Evolutionary conservation across 2,329 filamentous ascomycete genomes (phyloP), one percentile per base, ranked within the genome.

Genomic region (Alternaria triticimaculans): DNA sequence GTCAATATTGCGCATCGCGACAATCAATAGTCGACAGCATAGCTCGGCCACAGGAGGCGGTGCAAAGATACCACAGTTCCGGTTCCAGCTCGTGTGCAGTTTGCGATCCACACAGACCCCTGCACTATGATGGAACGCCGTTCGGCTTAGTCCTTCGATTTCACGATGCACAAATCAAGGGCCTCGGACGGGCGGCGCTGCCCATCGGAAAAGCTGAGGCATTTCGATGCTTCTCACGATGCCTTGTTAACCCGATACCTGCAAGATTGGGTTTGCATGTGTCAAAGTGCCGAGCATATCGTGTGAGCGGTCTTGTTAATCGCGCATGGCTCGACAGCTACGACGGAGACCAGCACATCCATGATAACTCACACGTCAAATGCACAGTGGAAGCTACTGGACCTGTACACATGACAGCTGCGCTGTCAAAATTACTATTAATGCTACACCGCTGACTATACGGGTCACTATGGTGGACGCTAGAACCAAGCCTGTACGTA

Each of bases 1-100:
- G 28, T 41, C 50, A n/a, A 50, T 23, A 55, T 14, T 26, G 49
- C 28, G 18, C 49, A 37, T 23, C 49, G 26, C 49, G 28, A 37
- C 23, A 33, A 37, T 37, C 28, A 23, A 51, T 51, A 33, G 18
- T 15, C 8, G 49, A 37, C 10, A 51, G 49, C 28, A 23, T 51
- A 33, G 48, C 49, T 64, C 49, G 64, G 64, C 63, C 63, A 58
- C 59, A 60, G 33, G 64, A 71, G 71, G 71, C 72, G 64, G 72
- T 74, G 72, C 72, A 68, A 66, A 53, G 51, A 57, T 50, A 33
- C 46, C 55, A 51, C 50, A 60, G 68, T 72, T 74, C 74, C 74
- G 73, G 69, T 74, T 72, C 66, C 66, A 72, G 69, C 64, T 73
- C 74, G 74, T 73, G 62, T 46, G 57, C 46, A n/a, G 51, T 55